Base-by-base conservation (phyloP, 139 green algal species). In the Chlamydomonas eustigma region DNA sequence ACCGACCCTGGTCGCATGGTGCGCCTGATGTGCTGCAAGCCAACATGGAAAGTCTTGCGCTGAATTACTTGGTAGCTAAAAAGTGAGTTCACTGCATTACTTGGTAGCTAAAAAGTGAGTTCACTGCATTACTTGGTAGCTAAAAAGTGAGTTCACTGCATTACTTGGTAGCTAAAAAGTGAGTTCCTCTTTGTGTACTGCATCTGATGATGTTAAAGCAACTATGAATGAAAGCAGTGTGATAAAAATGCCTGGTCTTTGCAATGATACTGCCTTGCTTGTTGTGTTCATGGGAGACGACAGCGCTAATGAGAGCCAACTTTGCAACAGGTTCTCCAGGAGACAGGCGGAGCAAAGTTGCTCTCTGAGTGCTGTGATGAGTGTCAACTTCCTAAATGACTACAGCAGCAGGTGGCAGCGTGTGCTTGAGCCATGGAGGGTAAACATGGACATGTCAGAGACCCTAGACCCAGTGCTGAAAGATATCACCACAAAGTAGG, bases 1-100 rank as follows among this genome's bases (percentile, higher is more conserved):
- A 96, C 86, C 92, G 93, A 81, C 84, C 85, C 1, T 87, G 86
- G 58, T 93, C 89, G 1, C 95, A 92, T 81, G 92, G 92, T 4
- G 91, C 91, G 6, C 92, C 92, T 1, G 92, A 96, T 37, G 88
- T 96, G 39, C 81, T 96, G 73, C 85, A 91, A 71, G 76, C 52
- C 6, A 68, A 71, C 64, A 38, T 71, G 18, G 24, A 68, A 63
- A 84, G 80, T 44, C 63, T 75, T 75, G 75, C 70, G 12, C 18
- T 58, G 12, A 28, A 58, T 18, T 18, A 58, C 44, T 18, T 58
- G 12, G 18, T 58, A 28, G 44, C 44, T 18, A 58, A 58, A 18
- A 58, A 58, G 44, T 58, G 44, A 18, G 44, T 58, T 12, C 12
- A 58, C 12, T n/a, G n/a, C n/a, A n/a, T n/a, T n/a, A n/a, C n/a